Evolutionary conservation across 2,329 filamentous ascomycete genomes (phyloP), one percentile per base, ranked within the genome.

Genomic region (Colletotrichum trifolii): DNA sequence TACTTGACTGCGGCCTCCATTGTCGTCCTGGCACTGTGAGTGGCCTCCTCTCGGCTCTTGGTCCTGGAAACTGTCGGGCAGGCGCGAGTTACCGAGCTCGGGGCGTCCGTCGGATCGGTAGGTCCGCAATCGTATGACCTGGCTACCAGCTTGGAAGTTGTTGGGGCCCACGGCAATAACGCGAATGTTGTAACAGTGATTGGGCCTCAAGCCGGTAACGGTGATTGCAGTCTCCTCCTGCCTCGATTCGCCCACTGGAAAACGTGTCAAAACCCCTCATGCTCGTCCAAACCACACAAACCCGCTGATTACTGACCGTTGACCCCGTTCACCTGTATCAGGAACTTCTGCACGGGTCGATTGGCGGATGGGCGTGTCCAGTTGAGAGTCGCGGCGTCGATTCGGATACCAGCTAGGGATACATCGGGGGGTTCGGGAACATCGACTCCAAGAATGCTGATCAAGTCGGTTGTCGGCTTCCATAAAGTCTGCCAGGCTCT

Each of bases 301-400:
- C 61, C 35, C 35, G 39, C 40, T 39, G 25, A 12, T 25, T 25
- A 78, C 88, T 77, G 78, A 96, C 93, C 92, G 80, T 93, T 93
- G 47, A 95, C 90, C 46, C 95, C 95, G 77, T 99, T 98, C 69
- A 99, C 90, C 75, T 97, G 93, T 56, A 99, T 93, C 49, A 95
- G 86, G 74, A 97, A 96, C 79, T 94, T 96, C 57, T 93, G 86
- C 58, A 96, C 91, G 3, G 91, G 85, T 43, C 87, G 84, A 67
- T 85, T 87, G 47, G 80, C 77, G 3, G 83, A 87, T 0, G 92
- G 90, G 65, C 90, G 87, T 67, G 94, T 93, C 96, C 96, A 99
- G 76, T 94, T 94, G 47, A 99, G 84, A 36, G 94, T 92, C 38
- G 96, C 92, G 61, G 94, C 92, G 75, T 96, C 92, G 35, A 92